Base-by-base conservation (phyloP, 768 basidiomycete species). In the Mycena chlorophos region DNA sequence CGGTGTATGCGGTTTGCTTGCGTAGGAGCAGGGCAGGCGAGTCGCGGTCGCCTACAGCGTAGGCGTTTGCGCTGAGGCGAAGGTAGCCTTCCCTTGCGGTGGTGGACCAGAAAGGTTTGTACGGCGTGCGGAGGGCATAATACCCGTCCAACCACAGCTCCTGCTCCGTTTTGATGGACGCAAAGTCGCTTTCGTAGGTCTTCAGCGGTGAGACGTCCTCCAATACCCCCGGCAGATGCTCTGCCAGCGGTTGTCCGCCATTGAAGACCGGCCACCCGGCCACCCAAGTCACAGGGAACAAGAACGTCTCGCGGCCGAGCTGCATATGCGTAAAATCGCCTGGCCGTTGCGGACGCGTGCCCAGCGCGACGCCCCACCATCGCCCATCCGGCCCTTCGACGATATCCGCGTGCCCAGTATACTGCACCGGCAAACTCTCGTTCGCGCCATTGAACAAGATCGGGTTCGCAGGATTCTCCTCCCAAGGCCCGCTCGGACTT, bases 341-440 rank as follows among this genome's bases (percentile, higher is more conserved):
- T 8, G 52, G 45, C 6, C 23, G 58, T 51, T 76, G 74, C 0
- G 75, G 73, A 20, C 74, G 68, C 5, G 73, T 71, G 3, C 73
- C 75, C n/a, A 76, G 54, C 0, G 73, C 72, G 17, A 73, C 73
- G 22, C 74, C 73, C 72, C 72, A 76, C 75, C 74, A 75, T 14
- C 56, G 63, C 26, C 73, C 74, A 56, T 73, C 70, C 2, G 56
- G 49, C 1, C 61, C 73, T 58, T 75, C 56, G 14, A 75, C 67
- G 20, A 75, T 62, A 51, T 75, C 74, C 17, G 73, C 64, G 50
- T 75, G 75, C 4, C 72, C 73, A 0, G 74, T 75, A 52, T 69
- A 66, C 48, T 75, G 74, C 3, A 76, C 74, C n/a, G 69, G 58
- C 34, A 70, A 61, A 14, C 65, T 61, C 19, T 71, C 51, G 52